Base-by-base conservation (phyloP, 2,329 filamentous ascomycete genomes). In the Beauveria varroae region DNA sequence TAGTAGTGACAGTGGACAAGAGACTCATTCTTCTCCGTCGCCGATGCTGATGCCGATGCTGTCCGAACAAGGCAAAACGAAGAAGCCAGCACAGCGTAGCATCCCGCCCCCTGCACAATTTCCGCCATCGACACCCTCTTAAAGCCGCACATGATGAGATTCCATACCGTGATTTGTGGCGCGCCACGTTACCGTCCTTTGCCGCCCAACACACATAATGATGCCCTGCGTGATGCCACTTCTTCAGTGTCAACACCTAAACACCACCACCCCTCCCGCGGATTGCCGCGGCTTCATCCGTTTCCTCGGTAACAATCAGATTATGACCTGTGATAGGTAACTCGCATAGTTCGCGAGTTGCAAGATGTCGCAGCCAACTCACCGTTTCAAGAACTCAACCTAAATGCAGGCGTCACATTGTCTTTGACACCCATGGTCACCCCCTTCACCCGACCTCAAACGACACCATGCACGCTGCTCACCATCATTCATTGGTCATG, bases 61-160 rank as follows among this genome's bases (percentile, higher is more conserved):
- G 18, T 37, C 57, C 57, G 44, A 60, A 53, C 57, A 46, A 12
- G 47, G 49, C 26, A 53, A 46, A 60, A 53, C 57, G 49, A 10
- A 60, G 37, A 52, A 49, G 57, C 14, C 40, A n/a, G 18, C 49
- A 44, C 30, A 50, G 28, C 40, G 49, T 59, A 18, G 40, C 46
- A 53, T 60, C n/a, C 40, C 52, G 52, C 28, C 34, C 12, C 18
- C 47, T 14, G 30, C 34, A 37, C 14, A 37, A 6, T 14, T 6
- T 37, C 14, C 2, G 34, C 34, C 34, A 37, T 37, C 34, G 34
- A 37, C 34, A 37, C 34, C 34, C 34, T 5, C 34, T 12, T 37
- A 12, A 37, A 14, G 34, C 34, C 12, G 34, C 34, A 37, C 34
- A 37, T 37, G 34, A 14, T 5, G 34, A 14, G 34, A 37, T 37